Evolutionary conservation across 176 grass and related monocot genomes (phyloP).

Genomic region (Thinopyrum elongatum): DNA sequence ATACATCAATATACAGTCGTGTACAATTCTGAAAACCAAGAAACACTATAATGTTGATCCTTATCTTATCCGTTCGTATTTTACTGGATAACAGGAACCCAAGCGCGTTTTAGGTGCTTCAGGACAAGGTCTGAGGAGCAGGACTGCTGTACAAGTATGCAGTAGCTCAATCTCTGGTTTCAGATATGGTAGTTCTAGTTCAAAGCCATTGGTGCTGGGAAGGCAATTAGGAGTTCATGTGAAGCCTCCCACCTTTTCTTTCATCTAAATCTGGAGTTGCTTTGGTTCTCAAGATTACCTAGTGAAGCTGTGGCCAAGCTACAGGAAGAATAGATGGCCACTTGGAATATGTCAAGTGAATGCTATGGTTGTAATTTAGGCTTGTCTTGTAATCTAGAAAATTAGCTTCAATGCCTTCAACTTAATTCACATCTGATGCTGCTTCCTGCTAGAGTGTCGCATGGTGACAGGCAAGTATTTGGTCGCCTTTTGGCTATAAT

Average conservation of each 20-base stretch:
- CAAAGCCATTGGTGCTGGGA: conserved; percentile 30
- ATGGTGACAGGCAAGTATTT: conserved; percentile 1
- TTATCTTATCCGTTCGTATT: conserved; percentile 12
- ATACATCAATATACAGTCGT: neutral
- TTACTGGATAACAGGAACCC: conserved; percentile 48
- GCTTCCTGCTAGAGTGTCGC: neutral
- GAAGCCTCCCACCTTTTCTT: conserved; percentile 13
- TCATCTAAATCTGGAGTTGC: conserved; percentile 35
- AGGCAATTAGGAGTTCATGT: conserved; percentile 33
- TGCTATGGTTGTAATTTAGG: conserved; percentile 6
- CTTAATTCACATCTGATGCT: neutral
- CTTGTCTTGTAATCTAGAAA: conserved; percentile 11
- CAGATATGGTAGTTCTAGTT: conserved; percentile 28
- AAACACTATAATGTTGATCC: neutral
- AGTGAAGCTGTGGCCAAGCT: neutral
- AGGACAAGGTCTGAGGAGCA: conserved; percentile 30
- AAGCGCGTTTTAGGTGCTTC: conserved; percentile 37
- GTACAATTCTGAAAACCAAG: conserved; percentile 11
- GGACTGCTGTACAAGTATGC: conserved; percentile 43
- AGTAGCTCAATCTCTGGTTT: conserved; percentile 29
- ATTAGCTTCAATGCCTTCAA: neutral
- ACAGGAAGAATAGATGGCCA: conserved; percentile 9
- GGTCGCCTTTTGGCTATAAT: conserved; percentile 1
- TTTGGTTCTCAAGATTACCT: neutral
- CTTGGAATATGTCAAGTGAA: conserved; percentile 12